Evolutionary conservation across 129 eudicot genomes (phyloP), one percentile per base, ranked within the genome.

Genomic region (Lonicera japonica): DNA sequence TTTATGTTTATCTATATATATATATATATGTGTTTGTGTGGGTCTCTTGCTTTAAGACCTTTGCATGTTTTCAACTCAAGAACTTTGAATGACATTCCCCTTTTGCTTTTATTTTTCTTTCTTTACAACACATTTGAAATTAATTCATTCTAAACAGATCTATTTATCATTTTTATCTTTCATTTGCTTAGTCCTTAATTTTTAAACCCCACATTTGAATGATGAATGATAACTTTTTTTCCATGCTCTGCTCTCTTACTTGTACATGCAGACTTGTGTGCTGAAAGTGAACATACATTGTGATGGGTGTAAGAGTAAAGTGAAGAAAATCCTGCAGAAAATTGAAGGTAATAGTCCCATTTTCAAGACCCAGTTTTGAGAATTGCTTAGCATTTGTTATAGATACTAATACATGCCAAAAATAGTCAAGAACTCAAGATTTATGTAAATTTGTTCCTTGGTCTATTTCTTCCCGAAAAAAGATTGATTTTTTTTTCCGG

Each of bases 231-330:
- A 34, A 25, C 60, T 56, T 68, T 62, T 57, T 19, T 58, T 45
- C 67, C 54, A 59, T 80, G 40, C 57, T 21, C 58, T 75, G 60
- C 34, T 73, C 48, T 75, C 70, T 72, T 69, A 71, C 76, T 65
- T 79, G 71, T 75, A 48, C 85, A 70, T 87, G 90, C 94, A 91
- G 98, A 91, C 96, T 69, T 79, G 88, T 76, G 75, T 85, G 21
- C 78, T 91, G 56, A 91, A 84, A 74, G 98, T 91, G 79, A 87
- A 91, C 73, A 87, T 91, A 54, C 98, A 91, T 77, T 91, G 98
- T 84, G 98, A 91, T 84, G 98, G 98, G 0, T 91, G 98, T 67
- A 91, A 84, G 82, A 79, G 79, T 15, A 87, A 91, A 76, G 98
- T 91, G 75, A 91, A 82, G 88, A 91, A 87, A 80, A 84, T 87